Conservation (phyloP, 768 basidiomycete species). For the Clitopilus passeckerianus region DNA sequence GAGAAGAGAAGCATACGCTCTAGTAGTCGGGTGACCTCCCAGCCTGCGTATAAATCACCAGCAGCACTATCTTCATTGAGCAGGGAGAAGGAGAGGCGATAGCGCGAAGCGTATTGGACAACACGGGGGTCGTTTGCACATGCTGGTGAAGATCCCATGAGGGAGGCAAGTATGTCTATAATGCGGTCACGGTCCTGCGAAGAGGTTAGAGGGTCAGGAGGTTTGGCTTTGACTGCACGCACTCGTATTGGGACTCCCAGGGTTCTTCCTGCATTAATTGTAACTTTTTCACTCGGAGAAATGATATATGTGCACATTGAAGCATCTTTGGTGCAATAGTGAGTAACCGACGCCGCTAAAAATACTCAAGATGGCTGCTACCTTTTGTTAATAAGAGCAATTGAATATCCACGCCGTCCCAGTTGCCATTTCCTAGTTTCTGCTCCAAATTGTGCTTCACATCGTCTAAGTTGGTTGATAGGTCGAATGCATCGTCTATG, state of each 20-base stretch:
- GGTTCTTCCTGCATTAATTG: constrained; percentile 19
- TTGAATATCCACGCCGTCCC: constrained; percentile 39
- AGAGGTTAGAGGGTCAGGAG: not conserved
- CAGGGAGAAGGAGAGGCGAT: constrained; percentile 88
- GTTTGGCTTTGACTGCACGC: constrained; percentile 12
- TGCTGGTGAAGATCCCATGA: constrained; percentile 38
- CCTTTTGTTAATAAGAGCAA: constrained; percentile 14
- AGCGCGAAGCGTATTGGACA: constrained; percentile 75
- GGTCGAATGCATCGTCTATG: constrained; percentile 15
- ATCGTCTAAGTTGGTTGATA: not conserved
- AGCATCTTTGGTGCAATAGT: not conserved
- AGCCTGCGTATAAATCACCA: constrained; percentile 53
- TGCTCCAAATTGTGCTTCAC: not conserved
- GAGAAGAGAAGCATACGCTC: constrained; percentile 41
- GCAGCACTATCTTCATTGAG: constrained; percentile 84
- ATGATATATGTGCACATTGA: constrained; percentile 12
- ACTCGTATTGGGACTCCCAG: constrained; percentile 23
- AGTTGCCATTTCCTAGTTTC: constrained; percentile 19
- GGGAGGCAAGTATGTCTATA: constrained; percentile 24
- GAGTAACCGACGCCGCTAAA: not conserved
- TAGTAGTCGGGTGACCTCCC: constrained; percentile 71
- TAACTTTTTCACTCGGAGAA: constrained; percentile 11
- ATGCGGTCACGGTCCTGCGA: constrained; percentile 7
- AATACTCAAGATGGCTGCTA: constrained; percentile 13
- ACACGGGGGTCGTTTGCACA: constrained; percentile 39